phyloP scores from a whole-genome alignment of 257 asterid species.

The Craterostigma plantagineum region DNA sequence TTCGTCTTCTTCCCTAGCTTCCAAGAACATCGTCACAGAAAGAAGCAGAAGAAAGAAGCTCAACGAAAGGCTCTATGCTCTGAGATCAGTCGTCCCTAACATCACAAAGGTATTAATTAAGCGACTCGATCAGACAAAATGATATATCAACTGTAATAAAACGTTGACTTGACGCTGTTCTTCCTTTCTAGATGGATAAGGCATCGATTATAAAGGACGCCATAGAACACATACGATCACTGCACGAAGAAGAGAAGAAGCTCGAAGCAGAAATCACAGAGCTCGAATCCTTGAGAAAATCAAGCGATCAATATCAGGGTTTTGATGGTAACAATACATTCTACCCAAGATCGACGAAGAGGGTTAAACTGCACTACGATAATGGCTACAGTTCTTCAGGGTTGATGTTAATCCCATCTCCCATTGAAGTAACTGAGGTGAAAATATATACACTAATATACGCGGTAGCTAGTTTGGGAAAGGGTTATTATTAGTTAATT shows the following conservation, averaged over 20 bases:
- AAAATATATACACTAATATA: no score
- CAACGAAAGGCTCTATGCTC: conserved; percentile 49
- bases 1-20: conserved; percentile 8
- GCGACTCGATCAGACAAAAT: no score
- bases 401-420: conserved; percentile 9
- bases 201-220: conserved; percentile 87
- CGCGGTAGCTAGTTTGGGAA: no score
- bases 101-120: conserved; percentile 19
- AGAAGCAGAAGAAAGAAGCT: conserved; percentile 59
- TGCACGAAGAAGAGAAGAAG: conserved; percentile 43
- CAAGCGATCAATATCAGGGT: conserved; percentile 7
- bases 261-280: conserved; percentile 39
- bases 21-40: conserved; percentile 60
- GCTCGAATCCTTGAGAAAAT: conserved; percentile 14
- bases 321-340: conserved; percentile 18
- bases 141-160: no score
- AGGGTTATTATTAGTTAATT: no score
- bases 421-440: conserved; percentile 67
- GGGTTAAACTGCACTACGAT: conserved; percentile 22
- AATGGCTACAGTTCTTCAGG: conserved; percentile 12
- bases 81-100: conserved; percentile 66
- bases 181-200: conserved; percentile 45
- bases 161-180: no score
- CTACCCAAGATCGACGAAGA: conserved; percentile 26
- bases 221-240: conserved; percentile 41